These are phyloP conservation scores for Xylaria sp. DNA, from an alignment of 495 filamentous ascomycete species.

Conservation along the genomic window DNA sequence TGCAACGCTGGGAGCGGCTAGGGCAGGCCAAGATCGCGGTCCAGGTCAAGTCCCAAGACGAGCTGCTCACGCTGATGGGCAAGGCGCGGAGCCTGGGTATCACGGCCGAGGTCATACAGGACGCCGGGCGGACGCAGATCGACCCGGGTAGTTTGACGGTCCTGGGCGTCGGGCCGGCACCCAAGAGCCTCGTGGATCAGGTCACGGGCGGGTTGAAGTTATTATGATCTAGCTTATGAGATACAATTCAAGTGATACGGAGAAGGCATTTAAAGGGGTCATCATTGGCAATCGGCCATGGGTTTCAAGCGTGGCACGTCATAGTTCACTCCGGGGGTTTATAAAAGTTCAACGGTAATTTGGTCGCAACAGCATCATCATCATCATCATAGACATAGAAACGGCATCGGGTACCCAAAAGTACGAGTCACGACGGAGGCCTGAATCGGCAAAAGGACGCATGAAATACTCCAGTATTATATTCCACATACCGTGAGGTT, in stretches of 20 bases:
- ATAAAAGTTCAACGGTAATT: not conserved
- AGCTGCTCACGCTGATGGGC: conserved; percentile 76
- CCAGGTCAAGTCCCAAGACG: conserved; percentile 83
- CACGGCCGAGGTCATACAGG: conserved; percentile 85
- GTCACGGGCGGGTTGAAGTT: conserved; percentile 91
- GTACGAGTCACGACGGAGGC: not conserved
- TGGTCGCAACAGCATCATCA: conserved; percentile 3
- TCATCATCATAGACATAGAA: conserved; percentile 23
- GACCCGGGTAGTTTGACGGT: conserved; percentile 91
- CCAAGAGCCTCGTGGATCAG: conserved; percentile 82
- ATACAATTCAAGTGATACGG: not conserved
- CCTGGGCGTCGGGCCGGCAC: conserved; percentile 85
- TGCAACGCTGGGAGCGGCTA: conserved; percentile 79
- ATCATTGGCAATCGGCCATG: not conserved
- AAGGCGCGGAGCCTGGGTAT: conserved; percentile 83
- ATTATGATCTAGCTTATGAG: conserved; percentile 55
- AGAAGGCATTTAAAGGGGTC: not conserved
- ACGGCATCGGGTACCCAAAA: conserved; percentile 9
- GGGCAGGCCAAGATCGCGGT: conserved; percentile 95
- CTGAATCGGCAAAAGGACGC: not conserved
- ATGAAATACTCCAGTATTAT: conserved; percentile 1
- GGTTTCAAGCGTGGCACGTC: not conserved
- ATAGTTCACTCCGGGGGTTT: not conserved
- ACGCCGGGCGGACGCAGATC: conserved; percentile 98
- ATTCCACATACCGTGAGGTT: not conserved